Percentiles rank a stretch among this genome's conserved stretches.
Conservation (phyloP, 257 asterid genomes). For the Jacaranda mimosifolia region DNA sequence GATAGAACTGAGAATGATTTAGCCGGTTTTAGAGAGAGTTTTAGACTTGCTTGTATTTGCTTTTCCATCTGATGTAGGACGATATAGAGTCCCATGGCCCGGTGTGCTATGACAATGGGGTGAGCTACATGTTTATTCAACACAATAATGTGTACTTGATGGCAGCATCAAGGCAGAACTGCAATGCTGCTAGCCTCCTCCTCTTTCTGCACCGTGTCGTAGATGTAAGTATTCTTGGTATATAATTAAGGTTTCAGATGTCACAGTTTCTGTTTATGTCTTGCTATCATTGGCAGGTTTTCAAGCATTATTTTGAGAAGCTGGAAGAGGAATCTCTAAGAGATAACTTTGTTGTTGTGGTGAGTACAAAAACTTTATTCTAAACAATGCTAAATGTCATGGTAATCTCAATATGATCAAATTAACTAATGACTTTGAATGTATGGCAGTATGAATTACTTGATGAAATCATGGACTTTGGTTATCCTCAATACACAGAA, state of each 20-base stretch:
- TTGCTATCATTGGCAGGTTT: constrained; percentile 39
- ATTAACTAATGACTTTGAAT: background rate
- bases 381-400: background rate
- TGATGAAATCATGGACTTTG: constrained; percentile 55
- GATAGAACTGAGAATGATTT: too few species aligned
- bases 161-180: constrained; percentile 56
- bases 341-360: constrained; percentile 62
- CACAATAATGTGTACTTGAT: constrained; percentile 59
- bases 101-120: constrained; percentile 52
- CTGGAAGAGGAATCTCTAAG: constrained; percentile 62
- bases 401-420: background rate
- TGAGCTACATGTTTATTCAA: constrained; percentile 60
- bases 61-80: constrained; percentile 39
- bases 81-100: constrained; percentile 58
- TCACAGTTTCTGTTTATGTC: background rate
- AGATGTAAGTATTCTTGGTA: constrained; percentile 41
- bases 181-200: constrained; percentile 60
- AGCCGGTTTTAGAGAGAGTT: background rate
- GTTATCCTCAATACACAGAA: constrained; percentile 55
- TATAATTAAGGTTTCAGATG: background rate
- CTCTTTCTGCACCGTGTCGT: constrained; percentile 58
- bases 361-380: background rate
- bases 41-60: background rate
- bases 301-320: constrained; percentile 54
- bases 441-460: constrained; percentile 47